phyloP scores from a whole-genome alignment of 768 basidiomycete species.

The Lactarius psammicola region DNA sequence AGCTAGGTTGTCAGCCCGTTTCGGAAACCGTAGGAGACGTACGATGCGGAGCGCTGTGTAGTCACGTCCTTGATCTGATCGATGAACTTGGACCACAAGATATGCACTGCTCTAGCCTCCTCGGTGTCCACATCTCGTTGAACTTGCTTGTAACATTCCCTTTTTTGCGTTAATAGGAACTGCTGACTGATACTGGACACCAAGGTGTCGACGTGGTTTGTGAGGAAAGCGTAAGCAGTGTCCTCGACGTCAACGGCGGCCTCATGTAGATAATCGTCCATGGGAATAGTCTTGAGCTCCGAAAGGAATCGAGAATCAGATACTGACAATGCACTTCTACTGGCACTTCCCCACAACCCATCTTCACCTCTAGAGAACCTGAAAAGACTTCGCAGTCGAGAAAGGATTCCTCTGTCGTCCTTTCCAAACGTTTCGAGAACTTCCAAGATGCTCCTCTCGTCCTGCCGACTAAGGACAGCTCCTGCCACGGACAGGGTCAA shows the following conservation, averaged over 20 bases:
- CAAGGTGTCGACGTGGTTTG: not conserved
- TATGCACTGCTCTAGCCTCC: not conserved
- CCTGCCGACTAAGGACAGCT: not conserved
- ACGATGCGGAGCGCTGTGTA: conserved; percentile 10
- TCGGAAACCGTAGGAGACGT: not conserved
- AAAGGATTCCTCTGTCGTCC: not conserved
- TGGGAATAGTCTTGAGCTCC: too few relatives aligned
- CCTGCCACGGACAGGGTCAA: not conserved
- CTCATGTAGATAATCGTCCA: not conserved
- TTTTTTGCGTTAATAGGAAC: not conserved
- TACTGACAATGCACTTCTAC: not conserved
- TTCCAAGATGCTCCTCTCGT: not conserved
- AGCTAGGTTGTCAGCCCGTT: not conserved
- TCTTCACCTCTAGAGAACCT: not conserved
- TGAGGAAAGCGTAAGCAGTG: conserved; percentile 11
- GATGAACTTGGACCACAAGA: conserved; percentile 7
- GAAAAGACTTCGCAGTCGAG: not conserved
- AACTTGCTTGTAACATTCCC: not conserved
- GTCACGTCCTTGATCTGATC: conserved; percentile 1
- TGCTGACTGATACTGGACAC: not conserved
- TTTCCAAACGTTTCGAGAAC: not conserved
- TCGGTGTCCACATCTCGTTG: not conserved
- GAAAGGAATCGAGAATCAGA: conserved; percentile 12
- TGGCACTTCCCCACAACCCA: conserved; percentile 4
- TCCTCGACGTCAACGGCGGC: not conserved